Percentiles rank a stretch among this genome's conserved stretches.
These are phyloP conservation scores for Chrysanthemum lavandulifolium DNA, from an alignment of 129 eudicot species.

Conservation along the genomic window DNA sequence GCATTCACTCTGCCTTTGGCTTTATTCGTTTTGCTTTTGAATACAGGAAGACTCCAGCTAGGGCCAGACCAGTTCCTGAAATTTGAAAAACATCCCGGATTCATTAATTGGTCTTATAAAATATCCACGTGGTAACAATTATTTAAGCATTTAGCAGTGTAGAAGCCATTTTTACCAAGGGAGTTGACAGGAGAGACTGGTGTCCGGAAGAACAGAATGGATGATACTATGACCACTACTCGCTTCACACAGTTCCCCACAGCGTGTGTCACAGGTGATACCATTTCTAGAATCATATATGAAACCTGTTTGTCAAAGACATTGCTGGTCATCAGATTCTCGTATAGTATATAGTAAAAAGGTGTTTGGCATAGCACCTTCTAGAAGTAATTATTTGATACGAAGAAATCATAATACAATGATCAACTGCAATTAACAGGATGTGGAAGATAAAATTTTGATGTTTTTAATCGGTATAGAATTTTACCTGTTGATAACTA, in stretches of 20 bases:
- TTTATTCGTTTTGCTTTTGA: constrained; percentile 70
- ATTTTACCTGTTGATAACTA: constrained; percentile 81
- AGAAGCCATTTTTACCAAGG: constrained; percentile 48
- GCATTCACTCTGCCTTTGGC: constrained; percentile 44
- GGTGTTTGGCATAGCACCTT: neutral
- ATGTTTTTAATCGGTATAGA: neutral
- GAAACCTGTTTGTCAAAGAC: constrained; percentile 58
- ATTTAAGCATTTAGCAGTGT: neutral
- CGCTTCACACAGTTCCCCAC: constrained; percentile 94
- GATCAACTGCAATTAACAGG: neutral
- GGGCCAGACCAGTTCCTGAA: constrained; percentile 88
- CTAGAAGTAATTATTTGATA: neutral
- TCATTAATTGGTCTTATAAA: neutral
- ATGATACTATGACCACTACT: constrained; percentile 85
- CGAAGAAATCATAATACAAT: neutral
- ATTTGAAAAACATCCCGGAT: neutral
- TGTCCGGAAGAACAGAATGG: constrained; percentile 86
- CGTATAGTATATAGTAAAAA: too few species aligned
- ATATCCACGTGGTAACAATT: neutral
- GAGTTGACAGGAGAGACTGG: constrained; percentile 84
- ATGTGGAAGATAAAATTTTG: too few species aligned
- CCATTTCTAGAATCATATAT: constrained; percentile 73
- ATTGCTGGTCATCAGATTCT: neutral
- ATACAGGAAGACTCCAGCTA: constrained; percentile 88
- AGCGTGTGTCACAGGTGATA: constrained; percentile 88